A percentile compares a stretch with the other conserved stretches of the same genome.
Conservation (phyloP, 2,329 filamentous ascomycete species). For the Emydomyces testavorans region DNA sequence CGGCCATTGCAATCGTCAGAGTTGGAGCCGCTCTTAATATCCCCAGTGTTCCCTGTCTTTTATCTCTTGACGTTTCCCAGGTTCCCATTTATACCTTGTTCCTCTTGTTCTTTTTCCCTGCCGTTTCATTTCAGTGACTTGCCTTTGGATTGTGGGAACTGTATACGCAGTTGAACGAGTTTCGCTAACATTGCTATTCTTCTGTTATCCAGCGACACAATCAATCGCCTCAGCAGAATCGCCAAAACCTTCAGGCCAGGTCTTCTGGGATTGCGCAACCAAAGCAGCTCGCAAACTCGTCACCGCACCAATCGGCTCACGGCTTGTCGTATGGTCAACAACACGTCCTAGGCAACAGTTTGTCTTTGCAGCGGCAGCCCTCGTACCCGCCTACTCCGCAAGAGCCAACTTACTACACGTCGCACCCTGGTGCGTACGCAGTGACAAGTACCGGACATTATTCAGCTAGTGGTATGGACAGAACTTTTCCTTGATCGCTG, state of each 20-base stretch:
- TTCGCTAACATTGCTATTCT: background rate
- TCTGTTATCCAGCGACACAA: constrained; percentile 23
- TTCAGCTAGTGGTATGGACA: constrained; percentile 65
- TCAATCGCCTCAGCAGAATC: constrained; percentile 24
- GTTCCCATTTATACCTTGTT: constrained; percentile 4
- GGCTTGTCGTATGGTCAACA: constrained; percentile 23
- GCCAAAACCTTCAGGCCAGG: constrained; percentile 13
- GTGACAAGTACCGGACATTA: constrained; percentile 74
- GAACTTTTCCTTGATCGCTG: background rate
- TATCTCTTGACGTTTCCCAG: background rate
- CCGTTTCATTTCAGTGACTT: constrained; percentile 4
- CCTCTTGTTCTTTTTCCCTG: background rate
- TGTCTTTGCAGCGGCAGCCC: constrained; percentile 42
- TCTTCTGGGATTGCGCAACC: background rate
- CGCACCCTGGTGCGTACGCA: constrained; percentile 72
- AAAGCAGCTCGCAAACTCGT: constrained; percentile 1
- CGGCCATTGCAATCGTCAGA: no score
- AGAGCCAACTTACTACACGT: constrained; percentile 63
- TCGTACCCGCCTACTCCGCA: constrained; percentile 53
- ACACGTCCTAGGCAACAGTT: constrained; percentile 29
- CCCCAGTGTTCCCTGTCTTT: background rate
- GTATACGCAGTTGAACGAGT: background rate
- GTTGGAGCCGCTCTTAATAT: no score
- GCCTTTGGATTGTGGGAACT: background rate
- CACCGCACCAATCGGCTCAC: constrained; percentile 33